Percentiles rank a stretch among this genome's conserved stretches.
These are phyloP conservation scores for Pseudocercospora ulei DNA, from an alignment of 2,329 filamentous ascomycete species.

Conservation along the genomic window DNA sequence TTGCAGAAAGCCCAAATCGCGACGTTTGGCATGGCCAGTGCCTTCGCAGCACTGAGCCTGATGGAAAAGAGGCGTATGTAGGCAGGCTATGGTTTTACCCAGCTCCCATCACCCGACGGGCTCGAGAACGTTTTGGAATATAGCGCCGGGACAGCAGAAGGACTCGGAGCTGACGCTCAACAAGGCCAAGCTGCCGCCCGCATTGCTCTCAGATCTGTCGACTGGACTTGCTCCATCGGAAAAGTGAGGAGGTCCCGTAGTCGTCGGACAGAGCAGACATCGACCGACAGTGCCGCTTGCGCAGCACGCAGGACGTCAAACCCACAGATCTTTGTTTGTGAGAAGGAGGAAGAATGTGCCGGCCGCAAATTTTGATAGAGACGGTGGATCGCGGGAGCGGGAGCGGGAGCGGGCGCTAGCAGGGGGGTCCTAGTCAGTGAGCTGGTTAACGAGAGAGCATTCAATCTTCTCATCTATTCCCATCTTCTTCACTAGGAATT, in stretches of 20 bases:
- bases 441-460: no score
- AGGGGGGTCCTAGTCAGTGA: conserved; percentile 2
- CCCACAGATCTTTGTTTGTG: conserved; percentile 64
- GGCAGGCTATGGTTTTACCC: conserved; percentile 71
- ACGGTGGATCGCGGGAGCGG: background rate
- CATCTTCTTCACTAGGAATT: no score
- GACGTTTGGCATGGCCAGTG: no score
- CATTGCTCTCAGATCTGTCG: conserved; percentile 87
- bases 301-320: conserved; percentile 5
- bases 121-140: conserved; percentile 87
- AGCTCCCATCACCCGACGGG: conserved; percentile 82
- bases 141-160: conserved; percentile 56
- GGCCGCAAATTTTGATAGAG: conserved; percentile 11
- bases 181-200: conserved; percentile 34
- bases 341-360: conserved; percentile 29
- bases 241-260: conserved; percentile 61
- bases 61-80: conserved; percentile 22
- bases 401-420: conserved; percentile 7
- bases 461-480: no score
- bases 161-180: conserved; percentile 53
- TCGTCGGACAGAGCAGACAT: conserved; percentile 78
- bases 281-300: conserved; percentile 53
- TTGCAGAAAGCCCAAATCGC: no score
- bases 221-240: conserved; percentile 76
- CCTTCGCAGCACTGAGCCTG: background rate